Evolutionary conservation across 495 filamentous ascomycete genomes (phyloP), one percentile per base, ranked within the genome.

Genomic region (Aspergillus leporis): DNA sequence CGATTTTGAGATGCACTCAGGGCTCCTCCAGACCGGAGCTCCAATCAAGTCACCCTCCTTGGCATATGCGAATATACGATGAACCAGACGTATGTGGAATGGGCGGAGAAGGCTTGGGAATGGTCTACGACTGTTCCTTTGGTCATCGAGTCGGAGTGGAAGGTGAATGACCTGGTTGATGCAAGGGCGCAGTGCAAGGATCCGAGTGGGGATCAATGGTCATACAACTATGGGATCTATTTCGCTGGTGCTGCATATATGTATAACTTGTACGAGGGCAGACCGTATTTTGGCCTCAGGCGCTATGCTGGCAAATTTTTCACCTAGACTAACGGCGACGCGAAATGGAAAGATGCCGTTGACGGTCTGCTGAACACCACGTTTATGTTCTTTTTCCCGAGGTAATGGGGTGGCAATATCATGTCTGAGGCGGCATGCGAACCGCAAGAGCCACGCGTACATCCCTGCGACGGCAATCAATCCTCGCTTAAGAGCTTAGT

Each of bases 171-270:
- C 65, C 88, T 89, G 51, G 77, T 83, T 48, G 70, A 76, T 0
- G 62, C 72, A 21, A 78, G 25, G 25, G 25, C 25, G 25, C 25
- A 85, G 43, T 94, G 91, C 73, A 74, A 70, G 14, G 65, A 81
- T 34, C 75, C 85, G 58, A 85, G 86, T 59, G 70, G 79, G 59
- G 78, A 85, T 49, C 88, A 92, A 72, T 92, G 87, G 87, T 83
- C 84, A 0, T 93, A 93, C 73, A 90, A 89, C 69, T 82, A 87
- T 36, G 91, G 84, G 43, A 86, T 88, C n/a, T 91, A 83, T 67
- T 76, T 93, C 45, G 83, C 83, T 55, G 91, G 91, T 12, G 83
- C 87, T 6, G 88, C 88, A 18, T 83, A 85, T 65, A 91, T 93
- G 88, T 90, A 87, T 75, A 91, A 92, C 66, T 67, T 84, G 59